Evolutionary conservation across 495 filamentous ascomycete genomes (phyloP), one percentile per base, ranked within the genome.

Genomic region (Choiromyces venosus): DNA sequence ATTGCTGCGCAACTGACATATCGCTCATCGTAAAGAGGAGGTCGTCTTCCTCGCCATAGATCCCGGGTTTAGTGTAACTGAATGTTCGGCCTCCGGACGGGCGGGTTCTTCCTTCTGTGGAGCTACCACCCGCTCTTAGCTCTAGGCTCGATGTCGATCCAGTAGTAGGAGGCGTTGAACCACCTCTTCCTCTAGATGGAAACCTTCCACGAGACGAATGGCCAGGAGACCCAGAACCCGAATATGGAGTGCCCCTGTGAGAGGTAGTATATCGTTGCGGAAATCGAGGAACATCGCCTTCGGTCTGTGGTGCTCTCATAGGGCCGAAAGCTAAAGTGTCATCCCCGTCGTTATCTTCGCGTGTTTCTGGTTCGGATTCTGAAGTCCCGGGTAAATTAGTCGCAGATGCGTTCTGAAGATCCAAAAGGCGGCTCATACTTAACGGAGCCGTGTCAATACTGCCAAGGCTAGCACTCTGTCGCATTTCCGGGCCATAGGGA

Each of bases 1-100:
- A 73, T 25, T 80, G 72, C 18, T 79, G 75, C 37, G 72, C 73
- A 71, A 71, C 67, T 9, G 68, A 78, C 79, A 81, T 77, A 42
- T 81, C 79, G 37, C 79, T 81, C 76, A 81, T 81, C 38, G 79
- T 70, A 76, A 81, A 81, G 42, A 81, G 74, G 33, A 81, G 68
- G 56, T 81, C 79, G 39, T 81, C 79, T 35, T 79, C 75, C 61
- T 81, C 79, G 3, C 46, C 39, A 65, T 69, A 71, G 65, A 71
- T 56, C 18, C 70, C 68, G 33, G 76, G 37, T 40, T 71, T 71
- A 21, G 68, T 61, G 42, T 75, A 81, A 52, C 79, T 81, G 10
- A 74, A 68, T 1, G 76, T 79, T 69, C 79, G 72, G 56, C 79
- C 74, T 21, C 72, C 76, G 8, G 70, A 40, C 33, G 71, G 79